A percentile compares a stretch with the other conserved stretches of the same genome.
These are phyloP conservation scores for Ligustrum vulgare DNA, from an alignment of 257 asterid genomes.

Conservation along the genomic window DNA sequence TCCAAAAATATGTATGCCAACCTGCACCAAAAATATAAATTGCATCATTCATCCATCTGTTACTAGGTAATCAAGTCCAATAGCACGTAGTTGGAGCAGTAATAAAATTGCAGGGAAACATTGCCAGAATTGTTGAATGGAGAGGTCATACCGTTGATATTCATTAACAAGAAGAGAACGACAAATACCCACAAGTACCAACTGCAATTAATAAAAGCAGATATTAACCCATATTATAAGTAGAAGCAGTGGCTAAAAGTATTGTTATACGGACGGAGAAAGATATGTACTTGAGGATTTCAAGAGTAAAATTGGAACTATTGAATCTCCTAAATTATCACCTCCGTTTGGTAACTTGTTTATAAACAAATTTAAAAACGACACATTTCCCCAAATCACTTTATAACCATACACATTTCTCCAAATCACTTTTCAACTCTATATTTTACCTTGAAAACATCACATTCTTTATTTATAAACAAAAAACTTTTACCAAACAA, in stretches of 20 bases:
- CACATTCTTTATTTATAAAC: too few relatives aligned
- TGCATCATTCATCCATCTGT: not conserved
- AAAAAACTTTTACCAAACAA: too few relatives aligned
- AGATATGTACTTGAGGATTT: not conserved
- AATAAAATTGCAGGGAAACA: not conserved
- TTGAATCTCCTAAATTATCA: slow-evolving; percentile 13
- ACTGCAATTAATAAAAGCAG: slow-evolving; percentile 53
- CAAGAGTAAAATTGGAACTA: slow-evolving; percentile 11
- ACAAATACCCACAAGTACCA: slow-evolving; percentile 97
- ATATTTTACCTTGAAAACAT: too few relatives aligned
- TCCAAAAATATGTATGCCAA: slow-evolving; percentile 99
- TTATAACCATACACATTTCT: too few relatives aligned
- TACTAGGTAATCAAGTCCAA: not conserved
- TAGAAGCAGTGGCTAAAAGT: slow-evolving; percentile 10
- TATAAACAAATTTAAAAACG: too few relatives aligned
- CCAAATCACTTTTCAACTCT: too few relatives aligned
- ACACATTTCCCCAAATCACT: too few relatives aligned
- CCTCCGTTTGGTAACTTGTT: slow-evolving; percentile 6
- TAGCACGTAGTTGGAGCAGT: not conserved
- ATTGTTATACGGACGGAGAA: not conserved
- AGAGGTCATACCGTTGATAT: slow-evolving; percentile 61
- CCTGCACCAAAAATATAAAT: slow-evolving; percentile 48
- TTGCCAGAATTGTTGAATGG: not conserved
- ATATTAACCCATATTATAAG: slow-evolving; percentile 12
- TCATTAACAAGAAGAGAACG: slow-evolving; percentile 73